These are phyloP conservation scores for Phytophthora macrochlamydospora DNA, from an alignment of 352 stramenopile genomes.

Conservation along the genomic window DNA sequence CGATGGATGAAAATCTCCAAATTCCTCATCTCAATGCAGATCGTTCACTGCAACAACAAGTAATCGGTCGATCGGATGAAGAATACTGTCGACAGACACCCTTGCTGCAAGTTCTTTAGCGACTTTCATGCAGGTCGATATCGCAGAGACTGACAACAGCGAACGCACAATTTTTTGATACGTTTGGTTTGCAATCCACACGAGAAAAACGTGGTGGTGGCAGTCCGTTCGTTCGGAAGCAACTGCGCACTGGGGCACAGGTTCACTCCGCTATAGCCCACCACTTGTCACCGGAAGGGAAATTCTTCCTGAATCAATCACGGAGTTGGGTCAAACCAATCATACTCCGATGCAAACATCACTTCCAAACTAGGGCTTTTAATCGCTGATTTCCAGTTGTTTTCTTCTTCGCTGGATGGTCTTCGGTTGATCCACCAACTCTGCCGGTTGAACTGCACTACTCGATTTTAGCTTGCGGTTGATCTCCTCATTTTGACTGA, in stretches of 20 bases:
- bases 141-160: not conserved
- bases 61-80: too few species aligned
- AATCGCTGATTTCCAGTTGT: too few species aligned
- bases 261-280: conserved; percentile 3
- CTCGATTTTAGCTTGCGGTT: conserved; percentile 25
- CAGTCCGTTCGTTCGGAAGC: not conserved
- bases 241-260: not conserved
- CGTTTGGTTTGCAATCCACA: not conserved
- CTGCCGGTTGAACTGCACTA: conserved; percentile 4
- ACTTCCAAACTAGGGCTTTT: too few species aligned
- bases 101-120: conserved; percentile 8
- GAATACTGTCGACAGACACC: too few species aligned
- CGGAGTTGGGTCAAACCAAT: not conserved
- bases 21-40: too few species aligned
- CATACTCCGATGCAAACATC: too few species aligned
- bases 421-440: not conserved
- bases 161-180: not conserved
- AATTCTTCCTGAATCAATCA: not conserved
- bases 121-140: conserved; percentile 11
- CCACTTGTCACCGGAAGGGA: not conserved
- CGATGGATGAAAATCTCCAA: too few species aligned
- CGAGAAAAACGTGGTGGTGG: not conserved
- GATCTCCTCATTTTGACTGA: not conserved
- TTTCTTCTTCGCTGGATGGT: not conserved
- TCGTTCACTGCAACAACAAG: too few species aligned